Percentiles rank a stretch among this genome's conserved stretches.
phyloP scores from a whole-genome alignment of 73 alveolate genomes.

The Diophrys sp. region DNA sequence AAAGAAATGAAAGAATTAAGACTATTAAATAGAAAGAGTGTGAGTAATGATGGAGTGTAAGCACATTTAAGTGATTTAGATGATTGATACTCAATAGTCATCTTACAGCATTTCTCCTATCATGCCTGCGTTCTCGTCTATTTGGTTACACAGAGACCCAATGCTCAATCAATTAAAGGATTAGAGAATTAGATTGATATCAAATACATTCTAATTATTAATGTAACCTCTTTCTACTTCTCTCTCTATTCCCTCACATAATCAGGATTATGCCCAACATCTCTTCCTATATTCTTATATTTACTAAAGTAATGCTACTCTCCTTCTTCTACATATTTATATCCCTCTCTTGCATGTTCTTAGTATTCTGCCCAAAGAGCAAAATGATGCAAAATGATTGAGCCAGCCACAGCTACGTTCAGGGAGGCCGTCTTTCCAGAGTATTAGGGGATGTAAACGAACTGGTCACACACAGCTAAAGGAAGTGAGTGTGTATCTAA shows the following conservation, averaged over 20 bases:
- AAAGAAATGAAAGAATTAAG: too few species aligned
- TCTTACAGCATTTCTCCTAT: too few species aligned
- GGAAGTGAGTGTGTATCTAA: too few species aligned
- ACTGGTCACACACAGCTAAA: conserved; percentile 87
- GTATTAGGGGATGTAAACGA: conserved; percentile 86
- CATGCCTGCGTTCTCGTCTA: too few species aligned
- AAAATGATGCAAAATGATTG: conserved; percentile 88
- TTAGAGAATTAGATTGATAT: too few species aligned
- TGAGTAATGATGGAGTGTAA: too few species aligned
- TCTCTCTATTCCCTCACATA: conserved; percentile 44
- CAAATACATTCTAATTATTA: too few species aligned
- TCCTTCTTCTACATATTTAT: conserved; percentile 30
- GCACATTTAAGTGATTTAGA: too few species aligned
- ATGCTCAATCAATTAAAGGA: too few species aligned
- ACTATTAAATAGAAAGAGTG: too few species aligned
- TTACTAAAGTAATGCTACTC: not conserved
- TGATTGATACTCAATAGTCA: too few species aligned
- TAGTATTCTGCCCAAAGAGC: conserved; percentile 77
- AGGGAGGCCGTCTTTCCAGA: conserved; percentile 85
- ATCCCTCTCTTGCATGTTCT: conserved; percentile 54
- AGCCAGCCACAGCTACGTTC: conserved; percentile 88
- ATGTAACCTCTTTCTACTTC: conserved; percentile 11
- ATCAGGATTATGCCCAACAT: conserved; percentile 31
- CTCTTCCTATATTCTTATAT: conserved; percentile 9
- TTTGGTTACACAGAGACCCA: too few species aligned